These are phyloP conservation scores for Trametes maxima DNA, from an alignment of 768 basidiomycete species.

Conservation along the genomic window DNA sequence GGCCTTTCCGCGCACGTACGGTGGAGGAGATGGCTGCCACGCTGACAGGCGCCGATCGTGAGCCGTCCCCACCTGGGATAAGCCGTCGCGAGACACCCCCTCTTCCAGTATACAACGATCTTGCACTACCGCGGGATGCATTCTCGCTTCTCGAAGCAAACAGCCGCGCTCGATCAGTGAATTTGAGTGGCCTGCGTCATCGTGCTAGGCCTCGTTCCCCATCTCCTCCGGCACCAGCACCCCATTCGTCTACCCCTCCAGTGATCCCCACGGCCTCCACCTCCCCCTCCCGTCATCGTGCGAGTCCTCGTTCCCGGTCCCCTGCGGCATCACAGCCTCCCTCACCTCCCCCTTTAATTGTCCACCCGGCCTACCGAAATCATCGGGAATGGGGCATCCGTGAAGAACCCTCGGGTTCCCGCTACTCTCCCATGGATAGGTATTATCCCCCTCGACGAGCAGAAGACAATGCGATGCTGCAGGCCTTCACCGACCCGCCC, in stretches of 20 bases:
- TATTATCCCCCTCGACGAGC: neutral
- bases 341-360: neutral
- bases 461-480: slow-evolving; percentile 13
- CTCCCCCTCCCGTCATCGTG: no score
- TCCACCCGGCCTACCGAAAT: neutral
- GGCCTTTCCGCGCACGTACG: neutral
- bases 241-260: neutral
- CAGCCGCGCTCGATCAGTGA: neutral
- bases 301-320: no score
- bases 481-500: slow-evolving; percentile 8
- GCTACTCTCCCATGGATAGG: neutral
- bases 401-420: neutral
- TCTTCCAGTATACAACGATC: neutral
- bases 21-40: neutral
- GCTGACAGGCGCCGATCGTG: no score
- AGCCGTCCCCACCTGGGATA: no score
- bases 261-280: no score
- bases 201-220: slow-evolving; percentile 2
- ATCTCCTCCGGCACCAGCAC: neutral
- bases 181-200: slow-evolving; percentile 4
- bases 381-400: neutral
- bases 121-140: neutral
- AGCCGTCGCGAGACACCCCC: neutral
- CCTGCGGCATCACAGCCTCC: no score
- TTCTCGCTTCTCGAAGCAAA: neutral